Percentiles rank a stretch among this genome's conserved stretches.
These are phyloP conservation scores for Gentiana macrophylla DNA, from an alignment of 257 asterid genomes.

Conservation along the genomic window DNA sequence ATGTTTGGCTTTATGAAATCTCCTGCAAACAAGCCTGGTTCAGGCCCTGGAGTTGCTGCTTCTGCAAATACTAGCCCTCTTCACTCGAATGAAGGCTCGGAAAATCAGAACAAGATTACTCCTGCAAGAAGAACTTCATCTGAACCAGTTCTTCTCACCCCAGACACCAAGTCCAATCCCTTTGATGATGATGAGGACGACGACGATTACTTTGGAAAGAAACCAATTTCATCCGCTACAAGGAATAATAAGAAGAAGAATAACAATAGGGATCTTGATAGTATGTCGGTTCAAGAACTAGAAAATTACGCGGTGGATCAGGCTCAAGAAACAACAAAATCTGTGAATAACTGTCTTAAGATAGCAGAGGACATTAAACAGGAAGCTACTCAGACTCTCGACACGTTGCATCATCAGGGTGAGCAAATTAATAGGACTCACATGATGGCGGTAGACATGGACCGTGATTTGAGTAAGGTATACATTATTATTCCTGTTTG, in stretches of 20 bases:
- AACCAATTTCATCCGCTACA: constrained; percentile 13
- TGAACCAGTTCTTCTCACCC: constrained; percentile 38
- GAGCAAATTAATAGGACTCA: constrained; percentile 93
- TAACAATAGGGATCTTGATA: constrained; percentile 20
- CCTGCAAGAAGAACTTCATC: constrained; percentile 62
- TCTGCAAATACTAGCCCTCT: constrained; percentile 25
- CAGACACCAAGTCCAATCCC: constrained; percentile 7
- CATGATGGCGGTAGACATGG: constrained; percentile 85
- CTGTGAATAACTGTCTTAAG: constrained; percentile 61
- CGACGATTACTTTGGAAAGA: constrained; percentile 32
- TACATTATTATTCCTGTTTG: background rate
- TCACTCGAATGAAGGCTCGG: constrained; percentile 26
- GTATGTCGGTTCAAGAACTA: constrained; percentile 79
- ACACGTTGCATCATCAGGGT: constrained; percentile 74
- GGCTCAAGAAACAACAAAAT: constrained; percentile 65
- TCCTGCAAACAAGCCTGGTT: constrained; percentile 19
- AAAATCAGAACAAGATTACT: constrained; percentile 7
- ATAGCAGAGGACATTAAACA: constrained; percentile 77
- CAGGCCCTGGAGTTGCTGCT: constrained; percentile 15
- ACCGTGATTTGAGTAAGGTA: constrained; percentile 70
- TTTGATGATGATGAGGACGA: constrained; percentile 23
- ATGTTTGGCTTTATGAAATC: constrained; percentile 83
- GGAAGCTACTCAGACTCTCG: constrained; percentile 64
- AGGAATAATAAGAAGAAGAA: constrained; percentile 19
- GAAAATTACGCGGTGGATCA: constrained; percentile 63